Conservation (phyloP, 1,139 yeast species). For the Geotrichum klebahnii region DNA sequence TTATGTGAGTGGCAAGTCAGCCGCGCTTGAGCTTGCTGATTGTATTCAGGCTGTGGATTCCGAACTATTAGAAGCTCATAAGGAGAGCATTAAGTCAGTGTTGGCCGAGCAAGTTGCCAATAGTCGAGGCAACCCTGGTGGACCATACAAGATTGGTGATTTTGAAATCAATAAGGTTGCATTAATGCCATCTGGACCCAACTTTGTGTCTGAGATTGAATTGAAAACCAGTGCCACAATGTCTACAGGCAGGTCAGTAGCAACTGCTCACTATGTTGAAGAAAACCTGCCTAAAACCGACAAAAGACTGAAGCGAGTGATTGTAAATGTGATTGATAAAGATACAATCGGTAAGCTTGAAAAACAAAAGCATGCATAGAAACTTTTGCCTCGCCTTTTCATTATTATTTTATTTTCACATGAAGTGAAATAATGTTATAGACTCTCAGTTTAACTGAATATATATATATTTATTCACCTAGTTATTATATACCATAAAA, state of each 20-base stretch:
- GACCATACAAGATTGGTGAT: slow-evolving; percentile 36
- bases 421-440: too few species aligned
- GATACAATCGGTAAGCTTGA: slow-evolving; percentile 13
- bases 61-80: background rate
- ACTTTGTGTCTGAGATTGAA: slow-evolving; percentile 26
- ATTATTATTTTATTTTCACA: too few species aligned
- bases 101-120: slow-evolving; percentile 9
- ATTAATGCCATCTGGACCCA: slow-evolving; percentile 35
- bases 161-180: slow-evolving; percentile 25
- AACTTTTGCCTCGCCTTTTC: too few species aligned
- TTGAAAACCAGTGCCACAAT: slow-evolving; percentile 12
- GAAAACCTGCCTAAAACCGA: slow-evolving; percentile 36
- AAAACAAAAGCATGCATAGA: too few species aligned
- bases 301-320: slow-evolving; percentile 38
- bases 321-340: slow-evolving; percentile 35
- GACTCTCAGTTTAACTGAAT: too few species aligned
- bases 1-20: slow-evolving; percentile 60
- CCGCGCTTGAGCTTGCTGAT: slow-evolving; percentile 76
- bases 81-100: background rate
- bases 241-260: slow-evolving; percentile 11
- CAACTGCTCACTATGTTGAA: slow-evolving; percentile 34
- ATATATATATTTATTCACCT: too few species aligned
- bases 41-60: slow-evolving; percentile 32
- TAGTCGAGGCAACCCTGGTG: background rate
- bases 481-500: too few species aligned